Percentiles rank a stretch among this genome's conserved stretches.
Evolutionary conservation across 352 stramenopile genomes (phyloP).

Genomic region (Phytopythium delawarense): DNA sequence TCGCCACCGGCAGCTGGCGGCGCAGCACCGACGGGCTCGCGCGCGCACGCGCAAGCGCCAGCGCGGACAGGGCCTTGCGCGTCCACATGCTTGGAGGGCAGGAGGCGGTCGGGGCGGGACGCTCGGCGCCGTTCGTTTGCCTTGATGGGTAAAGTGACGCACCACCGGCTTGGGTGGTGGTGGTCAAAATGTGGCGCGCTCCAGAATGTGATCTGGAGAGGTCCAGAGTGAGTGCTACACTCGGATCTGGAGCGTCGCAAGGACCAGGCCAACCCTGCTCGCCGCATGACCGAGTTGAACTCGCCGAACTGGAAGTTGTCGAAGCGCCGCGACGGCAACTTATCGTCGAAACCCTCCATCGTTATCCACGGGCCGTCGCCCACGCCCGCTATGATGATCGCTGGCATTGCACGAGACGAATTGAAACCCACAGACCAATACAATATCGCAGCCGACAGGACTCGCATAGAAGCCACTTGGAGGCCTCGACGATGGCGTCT

Average conservation of each 20-base stretch:
- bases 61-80: conserved; percentile 39
- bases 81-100: conserved; percentile 44
- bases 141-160: conserved; percentile 5
- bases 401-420: conserved; percentile 6
- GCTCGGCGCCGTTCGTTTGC: conserved; percentile 4
- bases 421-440: not conserved
- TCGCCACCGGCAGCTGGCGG: conserved; percentile 18
- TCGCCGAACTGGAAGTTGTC: conserved; percentile 86
- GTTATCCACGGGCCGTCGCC: conserved; percentile 56
- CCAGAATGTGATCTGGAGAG: not conserved
- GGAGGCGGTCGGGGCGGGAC: not conserved
- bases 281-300: conserved; percentile 56
- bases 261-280: no score
- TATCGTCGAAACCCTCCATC: conserved; percentile 74
- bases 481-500: conserved; percentile 61
- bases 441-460: not conserved
- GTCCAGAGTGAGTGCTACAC: no score
- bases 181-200: conserved; percentile 2
- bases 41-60: conserved; percentile 26
- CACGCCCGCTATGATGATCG: conserved; percentile 52
- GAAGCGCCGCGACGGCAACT: conserved; percentile 54
- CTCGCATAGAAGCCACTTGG: conserved; percentile 58
- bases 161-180: not conserved
- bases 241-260: no score
- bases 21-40: conserved; percentile 20